Evolutionary conservation across 768 basidiomycete species (phyloP), one percentile per base, ranked within the genome.

Genomic region (Cyathus striatus): DNA sequence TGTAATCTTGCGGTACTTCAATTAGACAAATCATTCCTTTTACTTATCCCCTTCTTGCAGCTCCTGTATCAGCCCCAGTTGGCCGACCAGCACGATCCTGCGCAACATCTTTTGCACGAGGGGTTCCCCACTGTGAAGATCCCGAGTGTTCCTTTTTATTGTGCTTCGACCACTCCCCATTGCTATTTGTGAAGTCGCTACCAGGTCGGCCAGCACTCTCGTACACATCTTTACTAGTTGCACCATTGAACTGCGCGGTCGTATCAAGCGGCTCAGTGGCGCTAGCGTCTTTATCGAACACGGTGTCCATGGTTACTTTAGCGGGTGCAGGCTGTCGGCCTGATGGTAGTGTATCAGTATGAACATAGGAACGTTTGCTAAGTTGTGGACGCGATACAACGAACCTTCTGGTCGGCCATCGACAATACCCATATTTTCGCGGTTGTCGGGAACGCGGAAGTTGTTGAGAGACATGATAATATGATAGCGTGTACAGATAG

Each of bases 171-270:
- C 38, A 41, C 5, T 21, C 27, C n/a, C 4, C 41, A 6, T 47
- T 41, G 22, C 38, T 47, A 22, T 27, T 39, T 3, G 46, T 39
- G 30, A 47, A 43, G 21, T 42, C 46, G 32, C 42, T 43, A 30
- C 46, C 42, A 7, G 46, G 46, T 17, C 43, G 46, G 6, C 46
- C 46, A 34, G 34, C 30, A 22, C 40, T 27, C 12, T 39, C 13
- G 27, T 47, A 42, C 5, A 47, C 30, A n/a, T 43, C 46, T 22
- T 47, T 16, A 25, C 46, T 47, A 7, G 46, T 47, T n/a, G 46
- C 38, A 17, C 46, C 46, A 4, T 38, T 37, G 13, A 43, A 43
- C 23, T 41, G 37, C 13, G 37, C 39, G 7, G 21, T 23, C 13
- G 30, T 23, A 16, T 20, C 7, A 26, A 22, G 14, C 6, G 38